These are phyloP conservation scores for Vanrija pseudolonga DNA, from an alignment of 1,284 basidiomycete species.

Conservation along the genomic window DNA sequence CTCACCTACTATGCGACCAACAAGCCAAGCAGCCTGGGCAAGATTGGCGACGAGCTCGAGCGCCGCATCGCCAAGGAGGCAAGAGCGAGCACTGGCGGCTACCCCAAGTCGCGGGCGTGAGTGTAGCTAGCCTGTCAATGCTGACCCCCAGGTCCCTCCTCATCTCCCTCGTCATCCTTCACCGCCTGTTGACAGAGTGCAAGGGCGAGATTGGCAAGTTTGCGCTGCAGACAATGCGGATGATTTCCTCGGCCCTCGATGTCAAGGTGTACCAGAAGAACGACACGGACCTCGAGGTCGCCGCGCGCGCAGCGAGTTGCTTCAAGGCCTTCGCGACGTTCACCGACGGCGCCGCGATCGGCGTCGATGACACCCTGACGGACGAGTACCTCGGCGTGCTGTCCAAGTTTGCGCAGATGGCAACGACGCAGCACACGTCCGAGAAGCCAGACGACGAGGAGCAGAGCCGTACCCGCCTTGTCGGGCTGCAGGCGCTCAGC, in stretches of 20 bases:
- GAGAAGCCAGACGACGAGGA: constrained; percentile 36
- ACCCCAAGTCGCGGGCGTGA: constrained; percentile 74
- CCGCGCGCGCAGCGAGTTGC: constrained; percentile 73
- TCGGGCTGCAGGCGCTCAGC: constrained; percentile 78
- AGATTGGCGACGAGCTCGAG: constrained; percentile 78
- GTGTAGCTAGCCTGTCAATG: constrained; percentile 40
- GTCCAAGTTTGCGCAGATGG: constrained; percentile 62
- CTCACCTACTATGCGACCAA: constrained; percentile 91
- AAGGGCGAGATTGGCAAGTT: constrained; percentile 79
- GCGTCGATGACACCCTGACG: constrained; percentile 68
- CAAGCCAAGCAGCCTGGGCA: constrained; percentile 81
- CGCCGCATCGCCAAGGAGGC: constrained; percentile 69
- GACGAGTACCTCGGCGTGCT: constrained; percentile 69
- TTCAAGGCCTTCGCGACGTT: constrained; percentile 92
- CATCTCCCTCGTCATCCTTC: constrained; percentile 80
- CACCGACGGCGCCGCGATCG: constrained; percentile 76
- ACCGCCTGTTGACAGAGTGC: constrained; percentile 83
- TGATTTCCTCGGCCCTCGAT: constrained; percentile 64
- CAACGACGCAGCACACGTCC: constrained; percentile 55
- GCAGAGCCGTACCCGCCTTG: constrained; percentile 65
- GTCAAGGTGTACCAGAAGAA: constrained; percentile 54
- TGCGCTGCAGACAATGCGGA: constrained; percentile 69
- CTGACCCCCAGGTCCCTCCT: constrained; percentile 64
- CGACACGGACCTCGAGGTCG: constrained; percentile 70
- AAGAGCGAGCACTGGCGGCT: constrained; percentile 64